phyloP scores from a whole-genome alignment of 2,329 filamentous ascomycete genomes.

The Phialophora verrucosa region DNA sequence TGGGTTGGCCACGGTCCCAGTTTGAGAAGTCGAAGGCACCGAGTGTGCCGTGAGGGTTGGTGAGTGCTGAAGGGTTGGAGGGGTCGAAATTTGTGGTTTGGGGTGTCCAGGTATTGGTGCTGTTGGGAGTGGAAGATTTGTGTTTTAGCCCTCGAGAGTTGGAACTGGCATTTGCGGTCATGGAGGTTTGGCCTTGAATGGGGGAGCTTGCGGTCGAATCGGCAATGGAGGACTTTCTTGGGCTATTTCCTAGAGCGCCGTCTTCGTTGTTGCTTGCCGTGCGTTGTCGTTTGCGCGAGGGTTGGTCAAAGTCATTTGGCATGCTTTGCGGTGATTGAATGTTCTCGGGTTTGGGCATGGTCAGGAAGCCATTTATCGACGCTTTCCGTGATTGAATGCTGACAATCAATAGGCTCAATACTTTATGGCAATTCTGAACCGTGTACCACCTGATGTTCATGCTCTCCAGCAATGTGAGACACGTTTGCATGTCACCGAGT shows the following conservation, averaged over 20 bases:
- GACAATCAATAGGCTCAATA: slow-evolving; percentile 44
- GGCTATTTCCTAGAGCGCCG: slow-evolving; percentile 12
- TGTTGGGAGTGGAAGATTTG: slow-evolving; percentile 25
- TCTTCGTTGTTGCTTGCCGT: slow-evolving; percentile 26
- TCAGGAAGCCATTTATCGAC: slow-evolving; percentile 35
- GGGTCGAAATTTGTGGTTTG: slow-evolving; percentile 28
- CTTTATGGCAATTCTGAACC: slow-evolving; percentile 48
- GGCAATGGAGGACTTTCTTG: slow-evolving; percentile 31
- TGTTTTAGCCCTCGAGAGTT: slow-evolving; percentile 15
- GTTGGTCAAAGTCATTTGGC: slow-evolving; percentile 36
- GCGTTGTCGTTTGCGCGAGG: slow-evolving; percentile 41
- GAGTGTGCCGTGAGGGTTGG: slow-evolving; percentile 20
- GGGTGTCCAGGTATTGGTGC: slow-evolving; percentile 31
- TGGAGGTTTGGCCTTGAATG: slow-evolving; percentile 26
- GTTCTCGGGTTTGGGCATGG: slow-evolving; percentile 31
- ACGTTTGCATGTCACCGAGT: slow-evolving; percentile 46
- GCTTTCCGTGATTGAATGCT: slow-evolving; percentile 43
- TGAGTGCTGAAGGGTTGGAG: slow-evolving; percentile 26
- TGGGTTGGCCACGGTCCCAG: slow-evolving; percentile 36
- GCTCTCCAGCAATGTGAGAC: slow-evolving; percentile 42
- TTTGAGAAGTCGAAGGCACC: slow-evolving; percentile 32
- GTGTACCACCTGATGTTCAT: slow-evolving; percentile 51
- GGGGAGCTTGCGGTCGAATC: slow-evolving; percentile 29
- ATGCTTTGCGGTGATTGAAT: slow-evolving; percentile 25
- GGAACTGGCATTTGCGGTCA: neutral